Evolutionary conservation across 768 basidiomycete genomes (phyloP).

Genomic region (Clitopilus hobsonii): DNA sequence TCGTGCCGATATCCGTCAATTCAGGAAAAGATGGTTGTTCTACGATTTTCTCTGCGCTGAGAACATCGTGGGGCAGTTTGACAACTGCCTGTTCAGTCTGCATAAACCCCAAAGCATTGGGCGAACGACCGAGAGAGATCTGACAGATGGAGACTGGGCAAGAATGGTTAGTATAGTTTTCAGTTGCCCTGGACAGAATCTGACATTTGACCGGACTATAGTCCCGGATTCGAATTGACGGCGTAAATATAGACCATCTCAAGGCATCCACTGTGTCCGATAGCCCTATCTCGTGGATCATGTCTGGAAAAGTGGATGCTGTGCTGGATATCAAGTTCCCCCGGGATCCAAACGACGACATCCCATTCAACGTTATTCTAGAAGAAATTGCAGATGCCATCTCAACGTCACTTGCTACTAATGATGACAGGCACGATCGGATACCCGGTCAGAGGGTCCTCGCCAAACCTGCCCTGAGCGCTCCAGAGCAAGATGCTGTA

Average conservation of each 20-base stretch:
- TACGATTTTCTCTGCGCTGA: conserved; percentile 95
- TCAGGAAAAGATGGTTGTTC: conserved; percentile 93
- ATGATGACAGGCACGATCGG: conserved; percentile 33
- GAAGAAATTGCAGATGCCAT: conserved; percentile 91
- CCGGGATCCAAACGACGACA: conserved; percentile 62
- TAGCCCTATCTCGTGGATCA: conserved; percentile 96
- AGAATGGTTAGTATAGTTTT: conserved; percentile 67
- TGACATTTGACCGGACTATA: conserved; percentile 22
- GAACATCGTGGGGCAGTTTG: conserved; percentile 94
- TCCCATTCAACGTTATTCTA: conserved; percentile 74
- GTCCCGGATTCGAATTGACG: conserved; percentile 96
- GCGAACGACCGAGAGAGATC: conserved; percentile 79
- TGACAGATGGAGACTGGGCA: conserved; percentile 79
- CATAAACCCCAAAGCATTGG: conserved; percentile 97
- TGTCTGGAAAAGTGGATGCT: conserved; percentile 92
- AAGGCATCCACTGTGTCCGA: conserved; percentile 78
- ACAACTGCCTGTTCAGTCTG: conserved; percentile 95
- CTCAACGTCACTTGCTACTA: conserved; percentile 49
- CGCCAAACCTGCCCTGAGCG: conserved; percentile 79
- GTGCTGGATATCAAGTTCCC: conserved; percentile 99
- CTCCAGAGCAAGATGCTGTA: conserved; percentile 46
- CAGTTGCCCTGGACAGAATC: not conserved
- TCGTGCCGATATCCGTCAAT: conserved; percentile 76
- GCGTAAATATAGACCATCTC: conserved; percentile 93
- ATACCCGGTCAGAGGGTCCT: conserved; percentile 88